Evolutionary conservation across 257 asterid species (phyloP).

Genomic region (Solanum habrochaites): DNA sequence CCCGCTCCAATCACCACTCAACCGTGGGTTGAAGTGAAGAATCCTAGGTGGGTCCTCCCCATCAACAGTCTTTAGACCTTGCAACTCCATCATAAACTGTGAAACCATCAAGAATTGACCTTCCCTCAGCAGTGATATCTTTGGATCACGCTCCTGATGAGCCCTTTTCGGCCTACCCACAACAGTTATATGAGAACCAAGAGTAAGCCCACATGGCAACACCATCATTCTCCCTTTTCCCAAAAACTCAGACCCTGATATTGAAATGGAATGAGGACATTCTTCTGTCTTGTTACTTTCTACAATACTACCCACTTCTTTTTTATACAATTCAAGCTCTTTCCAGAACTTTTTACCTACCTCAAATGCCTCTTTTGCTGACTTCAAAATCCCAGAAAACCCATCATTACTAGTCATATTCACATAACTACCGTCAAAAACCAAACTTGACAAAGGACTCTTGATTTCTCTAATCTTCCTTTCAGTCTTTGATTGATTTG

Average conservation of each 20-base stretch:
- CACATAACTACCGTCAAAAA: constrained; percentile 42
- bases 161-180: constrained; percentile 71
- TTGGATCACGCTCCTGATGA: constrained; percentile 61
- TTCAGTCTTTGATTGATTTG: constrained; percentile 22
- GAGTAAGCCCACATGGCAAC: constrained; percentile 82
- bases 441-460: constrained; percentile 33
- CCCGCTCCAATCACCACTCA: constrained; percentile 84
- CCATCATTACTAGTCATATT: constrained; percentile 27
- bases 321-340: constrained; percentile 35
- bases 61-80: constrained; percentile 83
- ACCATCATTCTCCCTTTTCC: constrained; percentile 45
- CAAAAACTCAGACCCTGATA: constrained; percentile 33
- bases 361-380: constrained; percentile 48
- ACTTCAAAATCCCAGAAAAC: constrained; percentile 27
- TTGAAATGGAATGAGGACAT: constrained; percentile 54
- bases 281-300: constrained; percentile 18
- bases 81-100: constrained; percentile 91
- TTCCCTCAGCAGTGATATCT: constrained; percentile 64
- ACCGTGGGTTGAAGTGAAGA: constrained; percentile 59
- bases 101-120: constrained; percentile 89
- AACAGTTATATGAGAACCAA: constrained; percentile 91
- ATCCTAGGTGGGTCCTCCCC: constrained; percentile 83
- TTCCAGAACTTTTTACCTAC: constrained; percentile 49
- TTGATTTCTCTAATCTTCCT: constrained; percentile 13
- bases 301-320: background rate